Conservation (phyloP, 2,329 filamentous ascomycete genomes). For the Cordyceps cateniannulata region DNA sequence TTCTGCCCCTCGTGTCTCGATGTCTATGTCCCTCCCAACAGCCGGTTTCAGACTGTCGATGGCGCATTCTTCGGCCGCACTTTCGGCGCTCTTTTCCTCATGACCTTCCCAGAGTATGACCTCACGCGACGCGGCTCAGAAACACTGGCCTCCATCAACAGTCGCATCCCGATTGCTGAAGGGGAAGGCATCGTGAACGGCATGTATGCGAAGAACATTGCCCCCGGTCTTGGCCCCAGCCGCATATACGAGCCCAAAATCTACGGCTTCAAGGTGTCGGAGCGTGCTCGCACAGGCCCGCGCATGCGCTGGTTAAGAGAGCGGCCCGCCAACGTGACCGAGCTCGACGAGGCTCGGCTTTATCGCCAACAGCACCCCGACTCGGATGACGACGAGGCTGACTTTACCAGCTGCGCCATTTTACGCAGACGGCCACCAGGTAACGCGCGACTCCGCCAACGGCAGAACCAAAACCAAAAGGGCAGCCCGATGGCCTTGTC, state of each 20-base stretch:
- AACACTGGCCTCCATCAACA: conserved; percentile 36
- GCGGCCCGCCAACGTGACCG: conserved; percentile 70
- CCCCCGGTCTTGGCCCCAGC: conserved; percentile 72
- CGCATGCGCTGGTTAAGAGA: conserved; percentile 95
- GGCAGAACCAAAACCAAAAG: conserved; percentile 45
- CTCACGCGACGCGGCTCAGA: conserved; percentile 66
- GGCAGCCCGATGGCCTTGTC: conserved; percentile 53
- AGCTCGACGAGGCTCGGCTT: conserved; percentile 71
- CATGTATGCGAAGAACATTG: conserved; percentile 78
- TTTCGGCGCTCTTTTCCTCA: conserved; percentile 93
- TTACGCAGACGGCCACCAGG: conserved; percentile 39
- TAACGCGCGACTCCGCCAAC: conserved; percentile 34
- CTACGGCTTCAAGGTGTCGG: conserved; percentile 92
- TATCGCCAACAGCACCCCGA: conserved; percentile 49
- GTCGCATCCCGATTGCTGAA: conserved; percentile 29
- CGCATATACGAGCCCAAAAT: conserved; percentile 93
- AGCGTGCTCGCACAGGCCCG: conserved; percentile 81
- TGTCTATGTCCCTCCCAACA: conserved; percentile 95
- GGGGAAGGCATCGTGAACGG: conserved; percentile 66
- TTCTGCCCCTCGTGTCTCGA: conserved; percentile 97
- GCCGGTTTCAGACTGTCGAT: conserved; percentile 92
- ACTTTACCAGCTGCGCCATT: conserved; percentile 33
- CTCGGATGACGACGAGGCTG: conserved; percentile 53
- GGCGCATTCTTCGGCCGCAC: conserved; percentile 98
- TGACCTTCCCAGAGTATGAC: conserved; percentile 96